A percentile compares a stretch with the other conserved stretches of the same genome.
These are phyloP conservation scores for Acanthamoeba castellanii DNA, from an alignment of 208 protist species.

Conservation along the genomic window DNA sequence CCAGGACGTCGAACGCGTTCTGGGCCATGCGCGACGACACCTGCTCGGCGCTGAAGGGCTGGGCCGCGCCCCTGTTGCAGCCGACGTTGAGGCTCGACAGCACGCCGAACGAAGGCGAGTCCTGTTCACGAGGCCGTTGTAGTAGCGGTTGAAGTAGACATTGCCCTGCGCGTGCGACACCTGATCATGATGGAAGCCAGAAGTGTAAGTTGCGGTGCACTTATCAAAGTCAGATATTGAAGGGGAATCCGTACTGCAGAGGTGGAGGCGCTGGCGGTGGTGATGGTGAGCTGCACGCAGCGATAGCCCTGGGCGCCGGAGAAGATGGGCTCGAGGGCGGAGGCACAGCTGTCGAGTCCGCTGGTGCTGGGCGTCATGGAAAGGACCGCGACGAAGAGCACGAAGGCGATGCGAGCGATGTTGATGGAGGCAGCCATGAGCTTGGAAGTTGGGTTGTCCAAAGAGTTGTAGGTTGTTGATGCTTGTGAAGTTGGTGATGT, in stretches of 20 bases:
- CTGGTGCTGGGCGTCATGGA: neutral
- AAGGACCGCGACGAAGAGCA: too few relatives aligned
- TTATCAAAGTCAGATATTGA: neutral
- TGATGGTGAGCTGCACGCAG: neutral
- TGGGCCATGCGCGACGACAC: neutral
- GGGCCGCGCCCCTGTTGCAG: neutral
- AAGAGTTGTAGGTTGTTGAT: too few relatives aligned
- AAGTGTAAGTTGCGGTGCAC: neutral
- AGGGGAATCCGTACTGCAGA: neutral
- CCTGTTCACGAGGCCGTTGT: neutral
- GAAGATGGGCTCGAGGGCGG: neutral
- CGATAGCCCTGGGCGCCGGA: neutral
- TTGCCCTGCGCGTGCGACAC: constrained; percentile 3
- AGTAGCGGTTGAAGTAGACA: constrained; percentile 23
- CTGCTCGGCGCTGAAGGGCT: constrained; percentile 29
- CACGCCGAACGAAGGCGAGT: neutral
- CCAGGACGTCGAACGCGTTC: constrained; percentile 10
- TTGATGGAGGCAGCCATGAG: too few relatives aligned
- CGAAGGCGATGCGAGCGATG: too few relatives aligned
- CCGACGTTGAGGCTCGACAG: neutral
- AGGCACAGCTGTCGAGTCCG: neutral
- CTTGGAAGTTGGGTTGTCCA: too few relatives aligned
- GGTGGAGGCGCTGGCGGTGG: neutral
- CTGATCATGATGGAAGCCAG: neutral
- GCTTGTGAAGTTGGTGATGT: too few relatives aligned